Evolutionary conservation across 495 filamentous ascomycete species (phyloP), one percentile per base, ranked within the genome.

Genomic region (Rostrohypoxylon terebratum): DNA sequence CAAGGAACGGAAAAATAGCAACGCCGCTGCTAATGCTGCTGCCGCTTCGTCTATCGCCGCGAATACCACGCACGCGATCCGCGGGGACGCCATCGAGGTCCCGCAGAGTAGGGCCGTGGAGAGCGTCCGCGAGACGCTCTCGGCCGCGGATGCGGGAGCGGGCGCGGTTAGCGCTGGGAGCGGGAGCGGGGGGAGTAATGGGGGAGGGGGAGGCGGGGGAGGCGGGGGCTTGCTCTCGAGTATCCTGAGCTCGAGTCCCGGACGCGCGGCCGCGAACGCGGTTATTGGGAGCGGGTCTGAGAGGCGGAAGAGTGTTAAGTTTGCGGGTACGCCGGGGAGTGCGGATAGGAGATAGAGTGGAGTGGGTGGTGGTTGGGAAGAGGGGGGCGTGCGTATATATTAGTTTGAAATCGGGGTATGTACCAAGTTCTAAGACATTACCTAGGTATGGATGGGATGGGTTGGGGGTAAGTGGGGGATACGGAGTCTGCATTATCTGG

Each of bases 221-320:
- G 55, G 51, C 3, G 55, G 66, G 9, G 75, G 74, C n/a, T 57
- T 76, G 0, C 38, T 76, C 0, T 28, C 69, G 31, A 66, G 76
- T 1, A 84, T 85, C 14, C 44, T 85, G 13, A 84, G 83, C 63
- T 83, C 81, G 9, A 84, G 82, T 25, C 83, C 83, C 0, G 83
- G 82, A 14, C 66, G 78, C 11, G 45, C 57, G 48, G 50, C 57
- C 44, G 50, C 65, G 11, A 74, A 1, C 51, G 44, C 7, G 64
- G 77, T 4, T 36, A 72, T 7, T 61, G 63, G 14, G 76, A 82
- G 67, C 77, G 81, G 45, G 3, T 48, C 71, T 63, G 86, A 88
- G 75, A 77, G 84, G 65, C 78, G 85, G 75, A 87, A 87, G 79
- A 87, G 84, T 44, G 86, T 88, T 60, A 88, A 88, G 78, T 84